A percentile compares a stretch with the other conserved stretches of the same genome.
phyloP scores from a whole-genome alignment of 345 rosid genomes.

The Salix exigua region DNA sequence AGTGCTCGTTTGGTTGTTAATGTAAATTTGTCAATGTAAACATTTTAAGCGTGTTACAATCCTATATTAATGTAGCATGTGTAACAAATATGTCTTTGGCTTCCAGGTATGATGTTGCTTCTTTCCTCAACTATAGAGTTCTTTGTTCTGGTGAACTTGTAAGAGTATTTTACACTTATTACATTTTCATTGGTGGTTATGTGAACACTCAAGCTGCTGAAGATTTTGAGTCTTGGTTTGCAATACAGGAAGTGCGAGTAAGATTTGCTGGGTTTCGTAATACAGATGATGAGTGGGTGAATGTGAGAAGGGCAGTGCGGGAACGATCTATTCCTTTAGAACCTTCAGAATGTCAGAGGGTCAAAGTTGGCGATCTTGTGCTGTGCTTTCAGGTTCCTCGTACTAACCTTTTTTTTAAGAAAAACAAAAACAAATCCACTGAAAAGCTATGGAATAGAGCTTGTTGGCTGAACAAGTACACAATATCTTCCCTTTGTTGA shows the following conservation, averaged over 20 bases:
- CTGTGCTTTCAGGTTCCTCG: slow-evolving; percentile 66
- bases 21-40: neutral
- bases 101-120: slow-evolving; percentile 73
- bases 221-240: neutral
- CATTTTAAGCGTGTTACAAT: neutral
- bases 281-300: slow-evolving; percentile 84
- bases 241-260: slow-evolving; percentile 74
- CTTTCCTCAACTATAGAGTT: slow-evolving; percentile 57
- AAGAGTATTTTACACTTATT: slow-evolving; percentile 25
- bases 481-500: neutral
- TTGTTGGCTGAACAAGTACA: neutral
- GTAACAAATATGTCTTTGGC: slow-evolving; percentile 10
- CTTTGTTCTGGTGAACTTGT: slow-evolving; percentile 61
- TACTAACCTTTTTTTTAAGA: neutral
- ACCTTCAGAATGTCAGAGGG: slow-evolving; percentile 64
- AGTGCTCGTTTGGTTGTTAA: neutral
- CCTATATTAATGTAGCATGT: neutral
- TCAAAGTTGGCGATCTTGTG: slow-evolving; percentile 63
- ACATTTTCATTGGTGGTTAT: neutral
- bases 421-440: neutral
- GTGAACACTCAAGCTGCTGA: neutral
- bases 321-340: slow-evolving; percentile 80
- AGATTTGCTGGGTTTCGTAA: slow-evolving; percentile 66
- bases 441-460: neutral
- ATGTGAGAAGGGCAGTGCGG: slow-evolving; percentile 51